A percentile compares a stretch with the other conserved stretches of the same genome.
These are phyloP conservation scores for Anethum foeniculum DNA, from an alignment of 140 eudicot genomes.

Conservation along the genomic window DNA sequence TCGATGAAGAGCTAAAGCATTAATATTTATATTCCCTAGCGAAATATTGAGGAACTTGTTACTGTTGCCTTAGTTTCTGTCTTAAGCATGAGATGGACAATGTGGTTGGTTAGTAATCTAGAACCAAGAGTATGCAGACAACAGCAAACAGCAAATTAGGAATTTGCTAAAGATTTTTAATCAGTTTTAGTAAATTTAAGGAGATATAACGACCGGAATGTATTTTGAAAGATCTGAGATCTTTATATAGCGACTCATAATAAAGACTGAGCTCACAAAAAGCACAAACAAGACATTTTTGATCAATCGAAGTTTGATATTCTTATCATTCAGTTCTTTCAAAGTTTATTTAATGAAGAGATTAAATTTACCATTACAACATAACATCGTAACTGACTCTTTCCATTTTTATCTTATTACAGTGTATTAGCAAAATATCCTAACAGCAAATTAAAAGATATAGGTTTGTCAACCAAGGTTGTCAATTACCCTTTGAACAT, in stretches of 20 bases:
- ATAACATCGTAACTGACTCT: neutral
- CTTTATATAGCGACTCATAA: neutral
- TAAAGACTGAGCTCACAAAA: neutral
- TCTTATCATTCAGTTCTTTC: neutral
- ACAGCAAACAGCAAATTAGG: neutral
- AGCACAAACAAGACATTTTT: neutral
- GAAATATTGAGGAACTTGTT: neutral
- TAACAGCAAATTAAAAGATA: neutral
- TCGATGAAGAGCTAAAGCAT: neutral
- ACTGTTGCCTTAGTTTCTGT: neutral
- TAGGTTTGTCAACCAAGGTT: neutral
- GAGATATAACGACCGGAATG: neutral
- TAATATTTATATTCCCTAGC: neutral
- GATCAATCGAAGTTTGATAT: neutral
- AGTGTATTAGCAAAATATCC: slow-evolving; percentile 1
- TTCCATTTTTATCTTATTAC: neutral
- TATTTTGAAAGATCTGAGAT: neutral
- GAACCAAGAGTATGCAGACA: neutral
- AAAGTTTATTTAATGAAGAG: neutral
- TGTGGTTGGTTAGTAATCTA: neutral
- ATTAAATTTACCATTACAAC: neutral
- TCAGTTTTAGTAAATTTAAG: neutral
- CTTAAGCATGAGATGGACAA: neutral
- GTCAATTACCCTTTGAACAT: neutral
- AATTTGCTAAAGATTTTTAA: neutral